Conservation (phyloP, 768 basidiomycete species). For the Psilocybe tampanensis region DNA sequence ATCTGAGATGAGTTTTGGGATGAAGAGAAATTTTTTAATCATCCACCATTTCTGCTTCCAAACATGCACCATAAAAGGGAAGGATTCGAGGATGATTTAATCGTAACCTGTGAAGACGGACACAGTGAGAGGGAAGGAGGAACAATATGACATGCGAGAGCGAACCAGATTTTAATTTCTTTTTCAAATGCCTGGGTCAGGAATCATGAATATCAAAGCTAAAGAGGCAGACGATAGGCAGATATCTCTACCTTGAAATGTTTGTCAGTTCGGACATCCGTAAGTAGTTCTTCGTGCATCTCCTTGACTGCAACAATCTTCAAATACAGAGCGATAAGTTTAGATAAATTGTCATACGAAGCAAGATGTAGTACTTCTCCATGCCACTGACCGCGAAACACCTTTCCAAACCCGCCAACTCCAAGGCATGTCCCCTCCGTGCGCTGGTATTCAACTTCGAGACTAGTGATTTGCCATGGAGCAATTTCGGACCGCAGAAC, state of each 20-base stretch:
- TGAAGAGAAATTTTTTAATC: background rate
- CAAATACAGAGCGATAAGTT: background rate
- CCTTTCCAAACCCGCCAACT: constrained; percentile 28
- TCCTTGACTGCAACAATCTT: constrained; percentile 35
- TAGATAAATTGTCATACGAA: background rate
- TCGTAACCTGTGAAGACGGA: constrained; percentile 34
- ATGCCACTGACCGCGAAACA: constrained; percentile 29
- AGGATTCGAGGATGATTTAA: constrained; percentile 44
- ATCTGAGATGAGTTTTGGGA: background rate
- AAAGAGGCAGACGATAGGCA: constrained; percentile 19
- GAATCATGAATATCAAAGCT: background rate
- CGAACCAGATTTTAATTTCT: constrained; percentile 45
- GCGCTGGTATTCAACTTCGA: constrained; percentile 25
- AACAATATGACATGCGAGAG: background rate
- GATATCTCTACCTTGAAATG: constrained; percentile 26
- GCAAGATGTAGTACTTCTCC: constrained; percentile 16
- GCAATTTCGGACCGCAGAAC: constrained; percentile 15
- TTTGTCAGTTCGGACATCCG: constrained; percentile 10
- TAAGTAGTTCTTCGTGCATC: constrained; percentile 17
- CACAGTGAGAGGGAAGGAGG: background rate
- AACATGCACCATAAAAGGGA: constrained; percentile 50
- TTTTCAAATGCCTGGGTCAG: constrained; percentile 37
- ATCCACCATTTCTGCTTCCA: constrained; percentile 34
- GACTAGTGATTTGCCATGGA: constrained; percentile 26
- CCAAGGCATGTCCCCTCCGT: constrained; percentile 22